Base-by-base conservation (phyloP, 164 flowering plant genomes). In the Akebia trifoliata region DNA sequence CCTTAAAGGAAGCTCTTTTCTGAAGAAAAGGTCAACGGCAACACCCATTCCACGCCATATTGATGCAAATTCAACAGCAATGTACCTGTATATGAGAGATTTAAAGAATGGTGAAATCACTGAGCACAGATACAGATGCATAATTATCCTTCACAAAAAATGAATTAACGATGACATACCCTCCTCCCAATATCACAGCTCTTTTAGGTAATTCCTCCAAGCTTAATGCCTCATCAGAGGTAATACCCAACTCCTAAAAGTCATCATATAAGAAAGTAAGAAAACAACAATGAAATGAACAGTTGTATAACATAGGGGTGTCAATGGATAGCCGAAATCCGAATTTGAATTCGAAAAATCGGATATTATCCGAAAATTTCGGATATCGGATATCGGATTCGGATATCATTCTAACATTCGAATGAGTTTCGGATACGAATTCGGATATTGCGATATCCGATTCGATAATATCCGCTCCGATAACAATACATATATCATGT, bases 1-100 rank as follows among this genome's bases (percentile, higher is more conserved):
- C 99, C 99, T 93, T 53, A 93, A 65, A 25, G 97, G 99, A 60
- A 93, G 96, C 67, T 90, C 97, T 70, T 73, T 90, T 69, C 99
- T 78, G 81, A 75, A 93, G 44, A 70, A 77, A 26, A 93, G 69
- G 65, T 90, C 87, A 43, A 93, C 99, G 9, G 76, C 64, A 45
- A 79, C 75, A 64, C 97, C 99, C 89, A 93, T 77, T 47, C 99
- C 99, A 54, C 83, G 71, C 99, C 99, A 93, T 60, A 90, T 93
- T 34, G 99, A 90, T 72, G 99, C 99, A 76, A 93, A 93, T 69
- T 93, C 99, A 67, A 93, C 90, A 45, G 99, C 92, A 75, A 93
- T 93, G 56, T 93, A 93, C 81, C 97, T 93, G 54, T 6, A 68
- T 24, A 25, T 57, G 9, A 24, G 62, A 46, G 39, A 54, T 30